Percentiles rank a stretch among this genome's conserved stretches.
phyloP scores from a whole-genome alignment of 2,329 filamentous ascomycete genomes.

The Cladophialophora psammophila region DNA sequence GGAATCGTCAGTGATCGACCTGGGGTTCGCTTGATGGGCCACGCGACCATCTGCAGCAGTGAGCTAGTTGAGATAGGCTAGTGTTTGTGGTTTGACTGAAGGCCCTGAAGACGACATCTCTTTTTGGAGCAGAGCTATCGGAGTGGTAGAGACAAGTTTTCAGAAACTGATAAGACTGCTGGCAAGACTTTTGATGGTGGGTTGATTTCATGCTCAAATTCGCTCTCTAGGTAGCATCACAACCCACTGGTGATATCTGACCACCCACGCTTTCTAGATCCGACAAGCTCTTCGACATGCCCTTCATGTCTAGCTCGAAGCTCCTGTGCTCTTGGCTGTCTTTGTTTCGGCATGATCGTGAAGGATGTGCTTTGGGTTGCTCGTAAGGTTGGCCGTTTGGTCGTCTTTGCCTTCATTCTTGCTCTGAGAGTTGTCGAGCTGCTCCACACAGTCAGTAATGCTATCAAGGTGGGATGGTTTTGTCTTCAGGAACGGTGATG shows the following conservation, averaged over 20 bases:
- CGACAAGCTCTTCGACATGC: not conserved
- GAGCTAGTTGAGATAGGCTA: not conserved
- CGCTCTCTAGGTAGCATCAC: not conserved
- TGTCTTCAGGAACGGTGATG: not conserved
- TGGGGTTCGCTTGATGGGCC: not conserved
- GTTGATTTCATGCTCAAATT: not conserved
- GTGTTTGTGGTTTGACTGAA: not conserved
- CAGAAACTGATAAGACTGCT: not conserved
- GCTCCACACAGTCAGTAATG: conserved; percentile 9
- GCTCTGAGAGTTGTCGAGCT: conserved; percentile 43
- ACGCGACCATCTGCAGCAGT: not conserved
- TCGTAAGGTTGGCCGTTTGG: conserved; percentile 43
- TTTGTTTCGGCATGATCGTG: conserved; percentile 46
- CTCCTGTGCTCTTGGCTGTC: conserved; percentile 43
- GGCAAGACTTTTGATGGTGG: not conserved
- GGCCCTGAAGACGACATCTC: not conserved
- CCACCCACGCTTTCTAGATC: not conserved
- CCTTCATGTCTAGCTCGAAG: conserved; percentile 4
- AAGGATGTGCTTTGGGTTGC: conserved; percentile 53
- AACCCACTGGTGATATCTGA: not conserved
- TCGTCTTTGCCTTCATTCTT: conserved; percentile 40
- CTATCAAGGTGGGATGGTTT: not conserved
- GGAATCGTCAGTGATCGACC: not conserved
- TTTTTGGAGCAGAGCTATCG: not conserved
- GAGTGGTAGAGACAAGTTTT: not conserved